These are phyloP conservation scores for Chytriomyces sp. DNA, from an alignment of 192 early-diverging fungal genomes.

Conservation along the genomic window DNA sequence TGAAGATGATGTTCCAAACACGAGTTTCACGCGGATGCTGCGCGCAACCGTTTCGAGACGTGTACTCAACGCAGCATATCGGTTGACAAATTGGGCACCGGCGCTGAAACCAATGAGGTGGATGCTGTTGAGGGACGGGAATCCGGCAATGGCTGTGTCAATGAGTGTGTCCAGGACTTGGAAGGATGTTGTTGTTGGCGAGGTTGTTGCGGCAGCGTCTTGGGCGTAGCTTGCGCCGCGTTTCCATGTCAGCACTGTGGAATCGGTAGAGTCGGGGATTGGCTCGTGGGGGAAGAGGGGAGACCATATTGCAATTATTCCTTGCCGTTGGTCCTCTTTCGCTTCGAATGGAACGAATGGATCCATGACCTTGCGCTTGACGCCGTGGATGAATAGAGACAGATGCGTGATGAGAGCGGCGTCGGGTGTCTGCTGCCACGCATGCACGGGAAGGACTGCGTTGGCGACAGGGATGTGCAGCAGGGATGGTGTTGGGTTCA, in stretches of 20 bases:
- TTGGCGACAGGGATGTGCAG: no score
- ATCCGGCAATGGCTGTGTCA: not conserved
- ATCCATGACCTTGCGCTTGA: not conserved
- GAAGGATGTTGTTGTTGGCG: not conserved
- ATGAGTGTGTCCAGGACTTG: not conserved
- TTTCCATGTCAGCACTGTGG: not conserved
- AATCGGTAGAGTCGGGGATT: not conserved
- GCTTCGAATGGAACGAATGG: not conserved
- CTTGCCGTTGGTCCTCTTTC: not conserved
- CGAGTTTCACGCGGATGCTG: not conserved
- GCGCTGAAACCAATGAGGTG: constrained; percentile 11
- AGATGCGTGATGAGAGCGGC: not conserved
- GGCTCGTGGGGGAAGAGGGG: not conserved
- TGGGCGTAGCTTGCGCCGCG: not conserved
- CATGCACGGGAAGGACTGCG: no score
- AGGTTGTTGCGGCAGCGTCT: not conserved
- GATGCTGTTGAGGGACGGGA: not conserved
- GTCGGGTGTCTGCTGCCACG: no score
- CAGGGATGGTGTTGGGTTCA: no score
- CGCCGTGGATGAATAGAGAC: not conserved
- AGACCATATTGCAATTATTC: not conserved
- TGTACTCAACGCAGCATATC: constrained; percentile 3
- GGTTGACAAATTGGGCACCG: constrained; percentile 11
- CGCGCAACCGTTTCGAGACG: not conserved
- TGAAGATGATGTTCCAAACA: constrained; percentile 12